Evolutionary conservation across 2,329 filamentous ascomycete species (phyloP).

Genomic region (Nemania sp.): DNA sequence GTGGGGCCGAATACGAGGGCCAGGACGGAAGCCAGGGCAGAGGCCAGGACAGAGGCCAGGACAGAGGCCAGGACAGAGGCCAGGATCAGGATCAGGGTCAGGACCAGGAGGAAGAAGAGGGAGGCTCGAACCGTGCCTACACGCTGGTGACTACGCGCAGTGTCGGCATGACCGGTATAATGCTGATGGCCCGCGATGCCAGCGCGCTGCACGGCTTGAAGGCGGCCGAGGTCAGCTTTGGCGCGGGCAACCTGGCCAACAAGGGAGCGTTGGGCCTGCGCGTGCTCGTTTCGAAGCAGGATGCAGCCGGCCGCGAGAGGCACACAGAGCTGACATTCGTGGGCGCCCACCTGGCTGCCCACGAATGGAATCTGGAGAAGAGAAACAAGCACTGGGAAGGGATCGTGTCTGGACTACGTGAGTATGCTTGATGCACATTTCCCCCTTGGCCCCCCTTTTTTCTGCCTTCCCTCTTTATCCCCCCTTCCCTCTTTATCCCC

Average conservation of each 20-base stretch:
- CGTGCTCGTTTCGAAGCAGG: constrained; percentile 58
- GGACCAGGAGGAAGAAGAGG: no score
- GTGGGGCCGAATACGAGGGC: background rate
- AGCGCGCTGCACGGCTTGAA: constrained; percentile 66
- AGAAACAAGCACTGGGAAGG: constrained; percentile 88
- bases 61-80: background rate
- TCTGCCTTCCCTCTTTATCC: no score
- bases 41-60: background rate
- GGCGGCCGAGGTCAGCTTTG: constrained; percentile 82
- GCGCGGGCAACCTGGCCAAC: constrained; percentile 86
- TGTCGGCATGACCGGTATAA: constrained; percentile 85
- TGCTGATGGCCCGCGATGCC: constrained; percentile 76
- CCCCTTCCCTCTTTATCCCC: no score
- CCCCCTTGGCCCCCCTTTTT: no score
- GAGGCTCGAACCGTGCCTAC: constrained; percentile 54
- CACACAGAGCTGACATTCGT: constrained; percentile 79
- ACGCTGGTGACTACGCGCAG: constrained; percentile 72
- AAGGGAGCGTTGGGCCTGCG: constrained; percentile 88
- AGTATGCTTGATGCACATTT: no score
- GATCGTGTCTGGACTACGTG: constrained; percentile 70
- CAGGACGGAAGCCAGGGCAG: no score
- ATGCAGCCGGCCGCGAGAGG: constrained; percentile 36
- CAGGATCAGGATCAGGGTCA: constrained; percentile 20
- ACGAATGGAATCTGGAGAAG: constrained; percentile 75
- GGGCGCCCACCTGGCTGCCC: constrained; percentile 83